Base-by-base conservation (phyloP, 2,329 filamentous ascomycete genomes). In the Colletotrichum viniferum region DNA sequence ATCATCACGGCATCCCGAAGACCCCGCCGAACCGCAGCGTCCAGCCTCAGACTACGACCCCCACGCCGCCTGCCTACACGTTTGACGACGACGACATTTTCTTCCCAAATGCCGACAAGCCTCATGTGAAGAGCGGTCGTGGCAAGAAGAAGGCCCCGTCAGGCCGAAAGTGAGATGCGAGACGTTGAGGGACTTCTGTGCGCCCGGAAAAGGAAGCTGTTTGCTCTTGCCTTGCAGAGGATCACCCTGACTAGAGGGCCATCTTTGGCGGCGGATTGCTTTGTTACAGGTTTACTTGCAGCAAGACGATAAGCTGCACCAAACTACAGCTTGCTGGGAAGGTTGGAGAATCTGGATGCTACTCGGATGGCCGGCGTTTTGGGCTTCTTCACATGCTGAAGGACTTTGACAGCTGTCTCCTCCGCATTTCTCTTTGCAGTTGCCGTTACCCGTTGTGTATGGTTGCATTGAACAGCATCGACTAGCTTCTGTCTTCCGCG, bases 21-120 rank as follows among this genome's bases (percentile, higher is more conserved):
- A 74, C 72, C 12, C 72, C 72, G 30, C 61, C 60, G 34, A 60
- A 36, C 26, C 58, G 34, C n/a, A 30, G 32, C 14, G 14, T 12
- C n/a, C 58, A 58, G 21, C 36, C 14, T 34, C 24, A 43, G 13
- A 24, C 7, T 28, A 34, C 24, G n/a, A 56, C 26, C 67, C 67
- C 67, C 28, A 74, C 73, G 8, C 73, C 69, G n/a, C 36, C 62
- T 4, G 61, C 73, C 3, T 34, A 74, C 43, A 72, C 69, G 1
- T 74, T 74, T 18, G 32, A 60, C 30, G 73, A 74, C 18, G 73
- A 74, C 43, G 73, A 72, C 55, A 55, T 67, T 5, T 74, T 66
- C 43, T 74, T 72, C 21, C 73, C 73, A 3, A 69, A 62, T 12
- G 30, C 62, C 12, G 69, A 72, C 4, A 55, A 56, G 7, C 32